Evolutionary conservation across 176 grass and related monocot species (phyloP).

Genomic region (Thalia dealbata): DNA sequence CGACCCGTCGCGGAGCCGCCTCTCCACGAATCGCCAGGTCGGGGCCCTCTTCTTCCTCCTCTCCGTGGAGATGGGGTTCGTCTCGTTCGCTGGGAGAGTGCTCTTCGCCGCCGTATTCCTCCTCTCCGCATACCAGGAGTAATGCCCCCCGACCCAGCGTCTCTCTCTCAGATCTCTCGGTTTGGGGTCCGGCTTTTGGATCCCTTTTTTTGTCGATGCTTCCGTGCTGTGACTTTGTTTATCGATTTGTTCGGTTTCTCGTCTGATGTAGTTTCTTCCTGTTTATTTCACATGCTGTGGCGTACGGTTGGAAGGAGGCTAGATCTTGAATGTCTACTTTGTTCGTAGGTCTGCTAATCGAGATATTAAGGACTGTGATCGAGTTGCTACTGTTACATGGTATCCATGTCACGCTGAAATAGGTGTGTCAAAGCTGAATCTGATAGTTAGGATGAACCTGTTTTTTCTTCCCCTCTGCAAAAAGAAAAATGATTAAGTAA

Average conservation of each 20-base stretch:
- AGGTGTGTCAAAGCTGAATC: neutral
- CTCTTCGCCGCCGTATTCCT: conserved; percentile 6
- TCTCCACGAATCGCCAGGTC: neutral
- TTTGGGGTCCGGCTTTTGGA: neutral
- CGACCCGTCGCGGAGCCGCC: no score
- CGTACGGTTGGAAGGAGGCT: neutral
- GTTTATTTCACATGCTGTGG: no score
- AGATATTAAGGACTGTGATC: neutral
- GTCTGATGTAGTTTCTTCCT: no score
- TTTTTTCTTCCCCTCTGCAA: no score
- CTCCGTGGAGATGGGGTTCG: neutral
- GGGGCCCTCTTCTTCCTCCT: neutral
- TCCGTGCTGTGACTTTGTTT: neutral
- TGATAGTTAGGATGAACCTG: no score
- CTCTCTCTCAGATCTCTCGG: neutral
- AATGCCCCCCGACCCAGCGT: neutral
- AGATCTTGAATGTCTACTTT: neutral
- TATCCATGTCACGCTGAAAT: neutral
- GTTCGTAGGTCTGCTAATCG: neutral
- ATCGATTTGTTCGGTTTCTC: no score
- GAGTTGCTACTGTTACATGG: neutral
- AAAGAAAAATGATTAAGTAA: no score
- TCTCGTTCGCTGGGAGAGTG: conserved; percentile 10
- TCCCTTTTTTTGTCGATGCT: neutral
- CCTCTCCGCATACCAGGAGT: conserved; percentile 7